phyloP scores from a whole-genome alignment of 2,329 filamentous ascomycete genomes.

The Coccinonectria pachysandricola region DNA sequence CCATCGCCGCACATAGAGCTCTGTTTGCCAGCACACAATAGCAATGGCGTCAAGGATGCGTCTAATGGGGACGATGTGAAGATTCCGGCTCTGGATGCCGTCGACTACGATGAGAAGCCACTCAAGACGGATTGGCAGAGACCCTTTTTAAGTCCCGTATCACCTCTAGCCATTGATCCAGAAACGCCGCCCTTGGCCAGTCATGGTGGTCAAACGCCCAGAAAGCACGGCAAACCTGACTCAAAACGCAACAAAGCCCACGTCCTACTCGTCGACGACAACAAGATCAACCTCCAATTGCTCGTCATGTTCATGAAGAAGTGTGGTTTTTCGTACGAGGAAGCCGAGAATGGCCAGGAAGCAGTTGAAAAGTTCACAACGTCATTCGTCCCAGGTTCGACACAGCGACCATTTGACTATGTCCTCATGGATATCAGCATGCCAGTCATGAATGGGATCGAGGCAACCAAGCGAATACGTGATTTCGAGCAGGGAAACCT shows the following conservation, averaged over 20 bases:
- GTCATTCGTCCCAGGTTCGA: background rate
- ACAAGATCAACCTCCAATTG: slow-evolving; percentile 32
- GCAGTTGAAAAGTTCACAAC: slow-evolving; percentile 36
- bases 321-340: slow-evolving; percentile 29
- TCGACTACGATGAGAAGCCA: no score
- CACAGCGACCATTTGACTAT: slow-evolving; percentile 20
- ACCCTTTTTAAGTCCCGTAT: background rate
- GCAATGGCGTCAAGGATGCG: background rate
- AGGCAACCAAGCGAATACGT: slow-evolving; percentile 38
- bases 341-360: slow-evolving; percentile 36
- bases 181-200: slow-evolving; percentile 1
- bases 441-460: slow-evolving; percentile 43
- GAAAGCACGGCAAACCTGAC: no score
- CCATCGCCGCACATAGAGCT: no score
- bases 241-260: slow-evolving; percentile 6
- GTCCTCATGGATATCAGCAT: slow-evolving; percentile 42
- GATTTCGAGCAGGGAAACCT: slow-evolving; percentile 33
- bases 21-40: no score
- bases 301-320: slow-evolving; percentile 33
- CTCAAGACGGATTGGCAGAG: no score
- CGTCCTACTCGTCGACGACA: slow-evolving; percentile 32
- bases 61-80: slow-evolving; percentile 1
- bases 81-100: no score
- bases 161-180: slow-evolving; percentile 3
- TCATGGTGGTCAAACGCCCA: background rate